Percentiles rank a stretch among this genome's conserved stretches.
Conservation (phyloP, 345 rosid genomes). For the Pistacia integerrima region DNA sequence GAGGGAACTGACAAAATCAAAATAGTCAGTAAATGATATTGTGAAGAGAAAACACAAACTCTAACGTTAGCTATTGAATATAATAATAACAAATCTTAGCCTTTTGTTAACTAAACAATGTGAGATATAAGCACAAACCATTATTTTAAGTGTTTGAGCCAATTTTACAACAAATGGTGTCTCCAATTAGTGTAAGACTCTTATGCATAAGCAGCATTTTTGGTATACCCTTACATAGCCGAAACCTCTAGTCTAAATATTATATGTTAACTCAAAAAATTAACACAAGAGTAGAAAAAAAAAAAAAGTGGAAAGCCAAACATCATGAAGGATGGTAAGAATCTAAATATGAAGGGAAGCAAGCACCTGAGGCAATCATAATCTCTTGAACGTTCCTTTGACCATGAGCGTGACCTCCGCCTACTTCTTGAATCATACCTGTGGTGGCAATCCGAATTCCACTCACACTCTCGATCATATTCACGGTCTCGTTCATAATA, state of each 20-base stretch:
- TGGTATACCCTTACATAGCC: not conserved
- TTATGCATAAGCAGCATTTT: not conserved
- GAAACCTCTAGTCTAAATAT: not conserved
- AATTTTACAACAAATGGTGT: too few relatives aligned
- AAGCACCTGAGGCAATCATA: constrained; percentile 82
- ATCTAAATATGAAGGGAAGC: not conserved
- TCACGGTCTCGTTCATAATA: constrained; percentile 73
- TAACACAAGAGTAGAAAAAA: not conserved
- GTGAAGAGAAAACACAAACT: too few relatives aligned
- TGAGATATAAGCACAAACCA: too few relatives aligned
- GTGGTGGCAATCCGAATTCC: constrained; percentile 71
- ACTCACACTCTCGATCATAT: constrained; percentile 57
- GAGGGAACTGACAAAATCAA: not conserved
- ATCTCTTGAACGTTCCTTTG: constrained; percentile 76
- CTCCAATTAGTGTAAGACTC: not conserved
- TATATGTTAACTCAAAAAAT: not conserved
- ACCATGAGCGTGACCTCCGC: constrained; percentile 82
- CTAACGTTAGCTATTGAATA: too few relatives aligned
- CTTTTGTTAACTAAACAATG: too few relatives aligned
- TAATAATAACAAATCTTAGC: too few relatives aligned
- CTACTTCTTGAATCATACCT: constrained; percentile 76
- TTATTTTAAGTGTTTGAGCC: too few relatives aligned
- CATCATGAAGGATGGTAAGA: not conserved
- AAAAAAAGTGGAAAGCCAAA: not conserved
- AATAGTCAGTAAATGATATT: not conserved